Evolutionary conservation across 1,284 basidiomycete species (phyloP).

Genomic region (Lignosus rhinocerotis): DNA sequence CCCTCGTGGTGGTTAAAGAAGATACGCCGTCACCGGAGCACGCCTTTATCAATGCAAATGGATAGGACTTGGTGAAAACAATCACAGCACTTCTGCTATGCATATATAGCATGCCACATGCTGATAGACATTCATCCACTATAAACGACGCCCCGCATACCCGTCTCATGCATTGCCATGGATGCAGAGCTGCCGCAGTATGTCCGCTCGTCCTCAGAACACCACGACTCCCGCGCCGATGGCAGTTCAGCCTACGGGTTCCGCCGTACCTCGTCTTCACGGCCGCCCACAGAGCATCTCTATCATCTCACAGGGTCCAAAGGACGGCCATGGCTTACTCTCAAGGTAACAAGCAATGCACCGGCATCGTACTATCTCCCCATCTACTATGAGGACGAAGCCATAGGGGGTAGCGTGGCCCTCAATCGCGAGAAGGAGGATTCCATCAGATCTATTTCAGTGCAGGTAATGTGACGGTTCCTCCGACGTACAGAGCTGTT

Average conservation of each 20-base stretch:
- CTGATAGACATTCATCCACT: neutral
- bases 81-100: neutral
- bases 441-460: conserved; percentile 44
- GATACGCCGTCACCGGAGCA: conserved; percentile 4
- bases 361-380: conserved; percentile 32
- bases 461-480: conserved; percentile 36
- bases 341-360: conserved; percentile 24
- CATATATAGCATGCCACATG: conserved; percentile 7
- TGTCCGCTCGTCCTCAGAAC: conserved; percentile 1
- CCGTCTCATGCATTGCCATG: conserved; percentile 2
- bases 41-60: conserved; percentile 6
- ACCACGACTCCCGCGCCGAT: neutral
- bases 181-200: conserved; percentile 14
- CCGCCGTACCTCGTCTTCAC: neutral
- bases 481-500: neutral
- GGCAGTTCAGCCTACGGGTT: neutral
- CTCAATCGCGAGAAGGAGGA: conserved; percentile 47
- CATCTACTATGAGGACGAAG: conserved; percentile 46
- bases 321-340: conserved; percentile 20
- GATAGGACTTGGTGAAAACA: neutral
- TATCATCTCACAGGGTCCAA: conserved; percentile 16
- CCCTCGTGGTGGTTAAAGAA: conserved; percentile 16
- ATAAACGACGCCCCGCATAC: neutral
- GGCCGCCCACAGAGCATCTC: conserved; percentile 7
- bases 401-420: conserved; percentile 46